Percentiles rank a stretch among this genome's conserved stretches.
These are phyloP conservation scores for Tulasnella sp. DNA, from an alignment of 768 basidiomycete species.

Conservation along the genomic window DNA sequence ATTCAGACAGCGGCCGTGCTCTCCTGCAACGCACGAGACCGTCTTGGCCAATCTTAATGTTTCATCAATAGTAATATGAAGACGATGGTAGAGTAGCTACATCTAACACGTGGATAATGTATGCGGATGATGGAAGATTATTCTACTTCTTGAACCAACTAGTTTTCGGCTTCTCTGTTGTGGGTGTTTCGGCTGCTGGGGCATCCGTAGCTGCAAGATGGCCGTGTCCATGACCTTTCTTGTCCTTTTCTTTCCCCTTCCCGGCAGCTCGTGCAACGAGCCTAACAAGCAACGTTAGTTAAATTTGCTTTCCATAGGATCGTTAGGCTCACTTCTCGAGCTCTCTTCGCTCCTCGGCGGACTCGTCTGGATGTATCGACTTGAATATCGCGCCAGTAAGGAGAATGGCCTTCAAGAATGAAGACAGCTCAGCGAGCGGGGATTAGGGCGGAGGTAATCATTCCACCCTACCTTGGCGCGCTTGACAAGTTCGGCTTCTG, in stretches of 20 bases:
- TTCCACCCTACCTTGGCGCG: conserved; percentile 68
- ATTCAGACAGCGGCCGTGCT: not conserved
- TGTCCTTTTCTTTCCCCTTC: conserved; percentile 31
- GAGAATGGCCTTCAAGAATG: conserved; percentile 62
- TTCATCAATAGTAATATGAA: conserved; percentile 3
- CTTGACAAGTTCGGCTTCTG: conserved; percentile 67
- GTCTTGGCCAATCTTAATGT: not conserved
- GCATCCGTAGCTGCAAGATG: not conserved
- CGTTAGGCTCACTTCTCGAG: conserved; percentile 68
- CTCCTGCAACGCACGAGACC: not conserved
- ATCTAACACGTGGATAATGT: conserved; percentile 9
- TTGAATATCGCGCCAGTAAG: conserved; percentile 90
- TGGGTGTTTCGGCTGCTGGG: not conserved
- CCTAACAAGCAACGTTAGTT: conserved; percentile 41
- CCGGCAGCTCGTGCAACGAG: conserved; percentile 85
- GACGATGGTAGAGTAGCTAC: conserved; percentile 9
- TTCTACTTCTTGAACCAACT: conserved; percentile 19
- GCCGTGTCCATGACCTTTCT: conserved; percentile 17
- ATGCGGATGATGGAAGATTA: not conserved
- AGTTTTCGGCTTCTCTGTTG: not conserved
- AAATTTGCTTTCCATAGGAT: conserved; percentile 26
- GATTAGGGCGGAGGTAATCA: too few species aligned
- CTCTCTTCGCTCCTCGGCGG: conserved; percentile 90
- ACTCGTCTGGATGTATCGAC: conserved; percentile 75
- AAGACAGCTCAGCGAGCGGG: not conserved